A percentile compares a stretch with the other conserved stretches of the same genome.
Evolutionary conservation across 768 basidiomycete species (phyloP).

Genomic region (Lactarius akahatsu): DNA sequence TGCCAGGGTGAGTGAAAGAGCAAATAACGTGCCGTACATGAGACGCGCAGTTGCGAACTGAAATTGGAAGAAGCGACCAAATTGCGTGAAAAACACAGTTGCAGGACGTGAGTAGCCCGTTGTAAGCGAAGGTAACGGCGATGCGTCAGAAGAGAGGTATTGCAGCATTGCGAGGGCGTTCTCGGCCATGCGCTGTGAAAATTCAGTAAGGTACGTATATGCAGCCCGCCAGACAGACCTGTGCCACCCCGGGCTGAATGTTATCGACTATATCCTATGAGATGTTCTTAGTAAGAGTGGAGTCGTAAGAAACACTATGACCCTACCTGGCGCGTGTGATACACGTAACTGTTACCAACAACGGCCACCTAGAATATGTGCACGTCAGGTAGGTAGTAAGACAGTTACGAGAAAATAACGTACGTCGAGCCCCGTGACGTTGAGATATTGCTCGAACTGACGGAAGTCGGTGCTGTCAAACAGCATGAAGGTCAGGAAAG

Average conservation of each 20-base stretch:
- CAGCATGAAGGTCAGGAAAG: conserved; percentile 13
- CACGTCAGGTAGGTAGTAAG: background rate
- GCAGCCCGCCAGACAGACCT: conserved; percentile 34
- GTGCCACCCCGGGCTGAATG: conserved; percentile 78
- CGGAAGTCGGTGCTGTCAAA: conserved; percentile 83
- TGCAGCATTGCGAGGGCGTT: conserved; percentile 78
- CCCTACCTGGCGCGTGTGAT: conserved; percentile 83
- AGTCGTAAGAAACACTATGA: background rate
- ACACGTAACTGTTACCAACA: conserved; percentile 89
- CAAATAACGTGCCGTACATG: conserved; percentile 55
- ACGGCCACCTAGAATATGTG: conserved; percentile 67
- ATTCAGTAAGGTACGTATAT: background rate
- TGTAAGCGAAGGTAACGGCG: conserved; percentile 66
- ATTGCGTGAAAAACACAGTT: conserved; percentile 75
- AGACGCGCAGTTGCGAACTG: conserved; percentile 69
- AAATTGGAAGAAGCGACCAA: conserved; percentile 71
- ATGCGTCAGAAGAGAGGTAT: conserved; percentile 67
- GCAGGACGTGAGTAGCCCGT: conserved; percentile 49
- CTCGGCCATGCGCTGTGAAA: conserved; percentile 79
- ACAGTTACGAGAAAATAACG: conserved; percentile 31
- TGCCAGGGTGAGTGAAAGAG: conserved; percentile 48
- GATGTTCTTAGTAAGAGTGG: conserved; percentile 9
- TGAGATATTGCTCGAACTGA: conserved; percentile 87
- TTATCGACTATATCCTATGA: conserved; percentile 74
- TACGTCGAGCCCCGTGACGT: conserved; percentile 89